Conservation (phyloP, 495 filamentous ascomycete species). For the Cercophora newfieldiana region DNA sequence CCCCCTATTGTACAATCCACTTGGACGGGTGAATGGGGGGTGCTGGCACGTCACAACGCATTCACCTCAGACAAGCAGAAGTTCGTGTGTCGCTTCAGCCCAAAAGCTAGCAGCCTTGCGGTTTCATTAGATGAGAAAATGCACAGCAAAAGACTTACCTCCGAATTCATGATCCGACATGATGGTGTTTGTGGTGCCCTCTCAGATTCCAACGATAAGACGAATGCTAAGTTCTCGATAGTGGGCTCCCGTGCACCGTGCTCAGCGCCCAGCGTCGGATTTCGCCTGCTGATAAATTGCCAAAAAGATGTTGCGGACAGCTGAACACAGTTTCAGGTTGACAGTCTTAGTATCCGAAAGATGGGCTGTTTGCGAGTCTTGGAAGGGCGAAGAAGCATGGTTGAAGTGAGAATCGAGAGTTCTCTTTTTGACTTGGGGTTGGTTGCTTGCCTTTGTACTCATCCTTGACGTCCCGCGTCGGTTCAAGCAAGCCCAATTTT, state of each 20-base stretch:
- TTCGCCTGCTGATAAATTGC: neutral
- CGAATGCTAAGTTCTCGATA: neutral
- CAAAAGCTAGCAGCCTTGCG: neutral
- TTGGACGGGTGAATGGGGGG: neutral
- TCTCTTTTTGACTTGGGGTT: slow-evolving; percentile 13
- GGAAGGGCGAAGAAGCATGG: slow-evolving; percentile 16
- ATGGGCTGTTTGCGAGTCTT: slow-evolving; percentile 6
- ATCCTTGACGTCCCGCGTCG: neutral
- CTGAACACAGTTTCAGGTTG: neutral
- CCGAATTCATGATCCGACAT: slow-evolving; percentile 94
- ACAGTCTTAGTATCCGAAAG: neutral
- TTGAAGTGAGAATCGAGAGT: slow-evolving; percentile 13
- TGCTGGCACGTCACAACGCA: neutral
- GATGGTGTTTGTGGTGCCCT: slow-evolving; percentile 15
- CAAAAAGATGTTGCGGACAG: neutral
- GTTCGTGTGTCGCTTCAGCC: neutral
- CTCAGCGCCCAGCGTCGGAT: neutral
- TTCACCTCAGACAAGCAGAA: neutral
- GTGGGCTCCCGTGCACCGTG: neutral
- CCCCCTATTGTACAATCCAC: neutral
- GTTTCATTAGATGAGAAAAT: neutral
- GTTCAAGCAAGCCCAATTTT: neutral
- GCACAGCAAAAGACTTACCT: slow-evolving; percentile 50
- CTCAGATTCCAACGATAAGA: neutral
- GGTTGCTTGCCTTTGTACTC: slow-evolving; percentile 10